Evolutionary conservation across 768 basidiomycete species (phyloP), one percentile per base, ranked within the genome.

Genomic region (Rhizopogon vinicolor): DNA sequence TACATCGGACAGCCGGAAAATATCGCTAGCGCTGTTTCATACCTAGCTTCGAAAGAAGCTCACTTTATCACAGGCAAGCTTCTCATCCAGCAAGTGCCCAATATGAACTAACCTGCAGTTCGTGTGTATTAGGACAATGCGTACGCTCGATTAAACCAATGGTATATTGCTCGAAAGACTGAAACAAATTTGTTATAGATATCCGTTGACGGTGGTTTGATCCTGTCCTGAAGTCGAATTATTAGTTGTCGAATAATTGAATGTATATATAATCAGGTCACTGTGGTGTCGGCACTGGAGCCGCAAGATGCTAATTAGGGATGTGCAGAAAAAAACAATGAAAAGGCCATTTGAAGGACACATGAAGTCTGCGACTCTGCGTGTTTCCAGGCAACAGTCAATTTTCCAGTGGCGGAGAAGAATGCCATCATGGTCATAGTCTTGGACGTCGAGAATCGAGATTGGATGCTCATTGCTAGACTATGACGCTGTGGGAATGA

Each of bases 11-110:
- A 68, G 41, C 67, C 72, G 5, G 68, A 73, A 37, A 71, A 73
- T 41, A 52, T 74, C 9, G 72, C 75, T n/a, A 60, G 62, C 9
- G n/a, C 70, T 5, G 72, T 74, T 0, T 73, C 73, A 8, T 74
- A 66, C 52, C 62, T 75, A 16, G 72, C 65, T 5, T 74, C 72
- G 7, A 66, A 71, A 19, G 70, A 67, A 19, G 65, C 73, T 6
- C 63, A 68, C 13, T 72, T 72, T 52, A 63, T 75, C 10, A 75
- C 72, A 7, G 74, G 73, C 60, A 40, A 57, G 64, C 31, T 41
- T 52, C 46, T 46, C 35, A 35, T 35, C 12, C 12, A 13, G 3
- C 9, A 10, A 35, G 35, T 35, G 12, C 3, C 12, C 3, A 35
- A 31, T 12, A 12, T 12, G 35, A 35, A 33, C 54, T 61, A 37